These are phyloP conservation scores for Phytomonas sp. DNA, from an alignment of 208 protist genomes.

Conservation along the genomic window DNA sequence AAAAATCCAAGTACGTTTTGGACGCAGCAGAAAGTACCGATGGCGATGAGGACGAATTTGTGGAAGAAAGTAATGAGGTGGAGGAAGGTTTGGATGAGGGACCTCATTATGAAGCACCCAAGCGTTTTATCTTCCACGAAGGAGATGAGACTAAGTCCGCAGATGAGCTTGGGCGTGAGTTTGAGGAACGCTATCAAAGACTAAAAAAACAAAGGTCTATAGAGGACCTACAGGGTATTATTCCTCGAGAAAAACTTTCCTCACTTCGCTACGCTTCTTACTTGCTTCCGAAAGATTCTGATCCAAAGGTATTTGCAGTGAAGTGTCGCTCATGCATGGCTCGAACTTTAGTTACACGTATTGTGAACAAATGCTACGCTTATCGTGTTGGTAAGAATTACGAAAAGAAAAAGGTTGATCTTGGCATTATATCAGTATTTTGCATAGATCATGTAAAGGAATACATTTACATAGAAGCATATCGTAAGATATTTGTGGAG, in stretches of 20 bases:
- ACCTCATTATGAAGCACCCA: constrained; percentile 12
- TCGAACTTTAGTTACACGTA: constrained; percentile 75
- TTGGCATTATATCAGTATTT: constrained; percentile 90
- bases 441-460: constrained; percentile 85
- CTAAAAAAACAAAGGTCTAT: neutral
- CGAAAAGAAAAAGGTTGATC: constrained; percentile 65
- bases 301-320: constrained; percentile 87
- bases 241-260: constrained; percentile 30
- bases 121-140: constrained; percentile 49
- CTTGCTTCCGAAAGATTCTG: constrained; percentile 61
- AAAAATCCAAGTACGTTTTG: constrained; percentile 21
- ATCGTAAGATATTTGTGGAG: constrained; percentile 84
- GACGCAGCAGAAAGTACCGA: constrained; percentile 32
- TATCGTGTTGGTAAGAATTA: constrained; percentile 78
- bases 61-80: constrained; percentile 35
- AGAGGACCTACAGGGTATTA: neutral
- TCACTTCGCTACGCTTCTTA: constrained; percentile 65
- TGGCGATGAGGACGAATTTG: constrained; percentile 26
- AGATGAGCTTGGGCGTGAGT: constrained; percentile 67
- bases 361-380: constrained; percentile 90
- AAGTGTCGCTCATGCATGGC: constrained; percentile 81
- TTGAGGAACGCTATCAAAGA: constrained; percentile 49
- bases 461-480: constrained; percentile 90
- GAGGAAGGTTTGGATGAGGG: constrained; percentile 4
- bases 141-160: constrained; percentile 61